Base-by-base conservation (phyloP, 768 basidiomycete genomes). In the Amanita thiersii region DNA sequence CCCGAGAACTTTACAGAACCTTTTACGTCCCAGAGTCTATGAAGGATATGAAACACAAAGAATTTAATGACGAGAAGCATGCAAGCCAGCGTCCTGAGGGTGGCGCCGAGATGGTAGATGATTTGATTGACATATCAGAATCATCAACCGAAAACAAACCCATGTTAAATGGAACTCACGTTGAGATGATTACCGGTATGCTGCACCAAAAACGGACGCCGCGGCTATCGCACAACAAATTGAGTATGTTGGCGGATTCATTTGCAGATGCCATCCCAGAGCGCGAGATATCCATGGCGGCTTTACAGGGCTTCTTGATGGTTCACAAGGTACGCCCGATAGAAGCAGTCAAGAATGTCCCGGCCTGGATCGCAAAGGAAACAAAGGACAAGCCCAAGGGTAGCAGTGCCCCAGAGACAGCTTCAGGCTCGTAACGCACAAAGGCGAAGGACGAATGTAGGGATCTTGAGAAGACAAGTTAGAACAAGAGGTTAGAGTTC, bases 301-400 rank as follows among this genome's bases (percentile, higher is more conserved):
- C 56, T 33, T 58, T 73, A 37, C 72, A 72, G 50, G 71, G 79
- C 3, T 85, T 77, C 54, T 56, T 88, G 46, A 83, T 89, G 80
- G 58, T 62, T 14, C 73, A 81, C 63, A 85, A 86, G 57, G 65
- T 61, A 4, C 58, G 70, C 3, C 82, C 85, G 0, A 56, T 62
- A 46, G 70, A 69, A 10, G 84, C 84, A 5, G 69, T 77, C 10
- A 56, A 57, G 17, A 64, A 66, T 2, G 56, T 68, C 4, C 52
- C 51, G 7, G 57, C 43, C 7, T 83, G 79, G 75, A 63, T 80
- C 6, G 66, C 69, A 44, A 65, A 65, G 49, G 70, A 76, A n/a
- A n/a, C n/a, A n/a, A n/a, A n/a, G n/a, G n/a, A n/a, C n/a, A n/a
- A n/a, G n/a, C n/a, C n/a, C n/a, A n/a, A n/a, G n/a, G n/a, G n/a